Evolutionary conservation across 2,329 filamentous ascomycete species (phyloP).

Genomic region (Magnaporthales sp.): DNA sequence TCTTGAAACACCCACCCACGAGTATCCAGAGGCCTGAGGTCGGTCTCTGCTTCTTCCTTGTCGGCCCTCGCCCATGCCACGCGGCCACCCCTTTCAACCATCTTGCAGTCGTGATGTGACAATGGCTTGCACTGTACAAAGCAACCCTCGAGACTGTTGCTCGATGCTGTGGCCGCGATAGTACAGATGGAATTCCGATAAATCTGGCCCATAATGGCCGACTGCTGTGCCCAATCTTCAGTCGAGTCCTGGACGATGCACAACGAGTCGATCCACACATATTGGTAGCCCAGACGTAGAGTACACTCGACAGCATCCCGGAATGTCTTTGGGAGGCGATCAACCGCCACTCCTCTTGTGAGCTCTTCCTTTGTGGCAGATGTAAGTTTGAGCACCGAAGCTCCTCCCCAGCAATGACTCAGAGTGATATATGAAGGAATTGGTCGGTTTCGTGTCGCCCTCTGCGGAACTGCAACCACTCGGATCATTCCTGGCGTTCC

Average conservation of each 20-base stretch:
- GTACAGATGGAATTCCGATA: neutral
- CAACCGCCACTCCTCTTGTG: neutral
- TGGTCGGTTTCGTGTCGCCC: neutral
- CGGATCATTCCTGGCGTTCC: neutral
- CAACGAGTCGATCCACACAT: constrained; percentile 6
- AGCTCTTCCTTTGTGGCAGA: neutral
- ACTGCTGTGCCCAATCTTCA: constrained; percentile 5
- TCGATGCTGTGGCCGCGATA: neutral
- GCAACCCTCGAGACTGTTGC: constrained; percentile 3
- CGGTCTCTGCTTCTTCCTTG: neutral
- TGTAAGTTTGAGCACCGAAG: neutral
- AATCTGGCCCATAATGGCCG: constrained; percentile 3
- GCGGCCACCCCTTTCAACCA: neutral
- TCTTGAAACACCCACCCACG: constrained; percentile 1
- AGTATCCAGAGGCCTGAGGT: neutral
- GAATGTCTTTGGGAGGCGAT: constrained; percentile 5
- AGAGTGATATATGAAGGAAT: neutral
- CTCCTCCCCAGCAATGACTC: constrained; percentile 3
- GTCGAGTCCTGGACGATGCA: constrained; percentile 14
- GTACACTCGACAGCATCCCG: constrained; percentile 7
- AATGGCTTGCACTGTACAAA: neutral
- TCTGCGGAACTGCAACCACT: neutral
- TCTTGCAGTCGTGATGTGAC: neutral
- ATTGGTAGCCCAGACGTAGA: neutral
- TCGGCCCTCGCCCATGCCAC: neutral